Evolutionary conservation across 2,329 filamentous ascomycete species (phyloP).

Genomic region (Gaeumannomyces tritici): DNA sequence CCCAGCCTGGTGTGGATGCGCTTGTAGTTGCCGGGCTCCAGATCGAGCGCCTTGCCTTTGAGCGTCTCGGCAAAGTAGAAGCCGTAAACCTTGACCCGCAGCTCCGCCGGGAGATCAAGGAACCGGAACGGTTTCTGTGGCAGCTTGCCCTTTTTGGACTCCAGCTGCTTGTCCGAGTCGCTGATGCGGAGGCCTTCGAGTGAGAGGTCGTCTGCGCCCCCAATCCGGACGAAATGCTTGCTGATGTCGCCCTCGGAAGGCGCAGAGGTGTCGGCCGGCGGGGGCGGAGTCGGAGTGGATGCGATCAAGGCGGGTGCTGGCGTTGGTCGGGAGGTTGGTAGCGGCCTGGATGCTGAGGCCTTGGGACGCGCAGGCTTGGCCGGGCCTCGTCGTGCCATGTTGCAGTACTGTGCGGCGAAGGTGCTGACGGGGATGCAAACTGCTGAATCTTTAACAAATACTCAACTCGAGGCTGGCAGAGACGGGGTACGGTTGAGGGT

Average conservation of each 20-base stretch:
- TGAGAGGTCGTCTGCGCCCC: slow-evolving; percentile 25
- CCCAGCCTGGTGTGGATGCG: slow-evolving; percentile 46
- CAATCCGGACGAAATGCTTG: slow-evolving; percentile 12
- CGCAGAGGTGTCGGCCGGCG: slow-evolving; percentile 25
- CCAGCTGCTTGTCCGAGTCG: slow-evolving; percentile 9
- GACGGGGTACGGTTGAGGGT: slow-evolving; percentile 15
- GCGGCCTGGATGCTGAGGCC: neutral
- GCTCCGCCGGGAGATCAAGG: slow-evolving; percentile 57
- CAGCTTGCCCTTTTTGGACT: slow-evolving; percentile 8
- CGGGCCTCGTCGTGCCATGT: slow-evolving; percentile 1
- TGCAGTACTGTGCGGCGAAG: no score
- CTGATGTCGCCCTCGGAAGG: slow-evolving; percentile 23
- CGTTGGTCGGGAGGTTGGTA: neutral
- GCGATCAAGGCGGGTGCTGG: slow-evolving; percentile 11
- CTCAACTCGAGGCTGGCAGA: slow-evolving; percentile 30
- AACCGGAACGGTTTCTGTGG: slow-evolving; percentile 47
- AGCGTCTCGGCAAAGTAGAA: slow-evolving; percentile 44
- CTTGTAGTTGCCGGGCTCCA: slow-evolving; percentile 57
- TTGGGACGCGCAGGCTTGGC: slow-evolving; percentile 1
- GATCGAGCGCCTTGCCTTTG: slow-evolving; percentile 45
- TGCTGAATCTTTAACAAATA: slow-evolving; percentile 9
- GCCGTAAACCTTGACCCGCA: slow-evolving; percentile 60
- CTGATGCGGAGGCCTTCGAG: slow-evolving; percentile 33
- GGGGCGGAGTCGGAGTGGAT: slow-evolving; percentile 24
- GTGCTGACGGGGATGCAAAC: no score